A percentile compares a stretch with the other conserved stretches of the same genome.
These are phyloP conservation scores for Amanita pallidorosea DNA, from an alignment of 768 basidiomycete genomes.

Conservation along the genomic window DNA sequence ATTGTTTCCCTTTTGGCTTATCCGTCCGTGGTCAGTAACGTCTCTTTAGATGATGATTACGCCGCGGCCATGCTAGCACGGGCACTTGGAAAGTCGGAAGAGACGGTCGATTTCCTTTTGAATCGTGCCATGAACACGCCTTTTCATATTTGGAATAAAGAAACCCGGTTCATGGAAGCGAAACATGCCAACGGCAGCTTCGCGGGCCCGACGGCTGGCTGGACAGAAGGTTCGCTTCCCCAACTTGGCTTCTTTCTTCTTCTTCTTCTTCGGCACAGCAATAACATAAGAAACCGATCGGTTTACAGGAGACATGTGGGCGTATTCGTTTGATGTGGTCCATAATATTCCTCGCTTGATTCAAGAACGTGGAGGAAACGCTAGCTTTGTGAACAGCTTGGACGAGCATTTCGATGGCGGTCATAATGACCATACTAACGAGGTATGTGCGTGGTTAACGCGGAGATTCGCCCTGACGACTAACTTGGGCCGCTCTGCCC, in stretches of 20 bases:
- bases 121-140: slow-evolving; percentile 46
- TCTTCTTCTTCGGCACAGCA: neutral
- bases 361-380: slow-evolving; percentile 51
- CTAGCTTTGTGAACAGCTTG: slow-evolving; percentile 52
- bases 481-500: neutral
- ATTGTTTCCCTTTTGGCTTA: slow-evolving; percentile 1
- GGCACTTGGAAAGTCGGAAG: slow-evolving; percentile 36
- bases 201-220: slow-evolving; percentile 64
- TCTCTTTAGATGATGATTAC: slow-evolving; percentile 59
- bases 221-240: slow-evolving; percentile 60
- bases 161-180: slow-evolving; percentile 78
- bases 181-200: slow-evolving; percentile 55
- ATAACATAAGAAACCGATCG: neutral
- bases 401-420: slow-evolving; percentile 50
- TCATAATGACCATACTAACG: slow-evolving; percentile 77
- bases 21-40: neutral
- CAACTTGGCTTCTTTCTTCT: too few species aligned
- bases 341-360: slow-evolving; percentile 61
- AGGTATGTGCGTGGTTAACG: slow-evolving; percentile 30
- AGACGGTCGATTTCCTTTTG: slow-evolving; percentile 34
- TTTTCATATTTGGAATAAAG: slow-evolving; percentile 56
- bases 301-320: slow-evolving; percentile 37
- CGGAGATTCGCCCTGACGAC: too few species aligned
- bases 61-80: slow-evolving; percentile 56
- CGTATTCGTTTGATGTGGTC: slow-evolving; percentile 71